Percentiles rank a stretch among this genome's conserved stretches.
phyloP scores from a whole-genome alignment of 164 flowering plant genomes.

The Liquidambar formosana region DNA sequence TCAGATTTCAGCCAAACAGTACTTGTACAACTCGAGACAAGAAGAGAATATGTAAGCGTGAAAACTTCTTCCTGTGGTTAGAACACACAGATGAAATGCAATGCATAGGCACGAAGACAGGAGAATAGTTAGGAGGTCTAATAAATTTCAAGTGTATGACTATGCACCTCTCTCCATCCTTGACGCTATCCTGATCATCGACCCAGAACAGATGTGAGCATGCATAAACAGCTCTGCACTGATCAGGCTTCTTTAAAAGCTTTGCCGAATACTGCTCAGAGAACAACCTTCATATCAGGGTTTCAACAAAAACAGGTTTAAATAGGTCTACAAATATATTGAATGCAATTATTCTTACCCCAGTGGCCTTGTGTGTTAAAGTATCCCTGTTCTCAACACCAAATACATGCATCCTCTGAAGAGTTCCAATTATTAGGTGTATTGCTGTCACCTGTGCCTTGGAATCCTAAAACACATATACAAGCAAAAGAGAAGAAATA shows the following conservation, averaged over 20 bases:
- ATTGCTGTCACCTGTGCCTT: slow-evolving; percentile 97
- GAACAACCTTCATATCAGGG: slow-evolving; percentile 1
- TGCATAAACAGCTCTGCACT: slow-evolving; percentile 95
- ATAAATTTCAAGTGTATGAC: background rate
- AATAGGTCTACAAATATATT: background rate
- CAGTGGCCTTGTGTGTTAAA: slow-evolving; percentile 96
- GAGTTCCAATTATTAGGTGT: slow-evolving; percentile 89
- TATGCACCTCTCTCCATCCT: slow-evolving; percentile 88
- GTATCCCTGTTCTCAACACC: slow-evolving; percentile 98
- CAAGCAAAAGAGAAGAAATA: background rate
- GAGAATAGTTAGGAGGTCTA: too few species aligned
- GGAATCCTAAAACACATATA: slow-evolving; percentile 61
- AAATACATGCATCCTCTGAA: slow-evolving; percentile 90
- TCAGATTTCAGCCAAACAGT: too few species aligned
- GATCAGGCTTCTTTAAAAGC: slow-evolving; percentile 97
- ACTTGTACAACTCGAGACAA: too few species aligned
- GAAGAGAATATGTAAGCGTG: too few species aligned
- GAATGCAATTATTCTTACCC: slow-evolving; percentile 52
- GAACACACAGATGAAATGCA: too few species aligned
- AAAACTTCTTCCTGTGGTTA: too few species aligned
- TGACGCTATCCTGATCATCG: slow-evolving; percentile 86
- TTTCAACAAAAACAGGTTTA: slow-evolving; percentile 2
- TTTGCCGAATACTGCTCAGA: slow-evolving; percentile 89
- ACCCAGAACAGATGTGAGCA: slow-evolving; percentile 99
- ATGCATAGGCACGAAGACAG: too few species aligned